A percentile compares a stretch with the other conserved stretches of the same genome.
Conservation (phyloP, 108 stramenopile genomes). For the Fragilaria crotonensis region DNA sequence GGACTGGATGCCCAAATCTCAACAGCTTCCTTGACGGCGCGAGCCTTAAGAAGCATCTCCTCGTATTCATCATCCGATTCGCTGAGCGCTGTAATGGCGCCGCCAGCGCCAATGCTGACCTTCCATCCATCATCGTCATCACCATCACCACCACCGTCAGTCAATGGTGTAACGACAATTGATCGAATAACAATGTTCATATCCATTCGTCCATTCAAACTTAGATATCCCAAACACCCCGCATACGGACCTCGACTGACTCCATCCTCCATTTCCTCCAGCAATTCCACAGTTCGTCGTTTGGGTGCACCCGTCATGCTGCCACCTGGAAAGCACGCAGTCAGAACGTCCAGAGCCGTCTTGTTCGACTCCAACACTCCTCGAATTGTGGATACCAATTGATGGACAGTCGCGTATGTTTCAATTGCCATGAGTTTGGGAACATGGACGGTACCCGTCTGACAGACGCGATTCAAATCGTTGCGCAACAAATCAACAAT, state of each 20-base stretch:
- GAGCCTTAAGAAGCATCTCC: conserved; percentile 89
- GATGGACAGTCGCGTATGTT: conserved; percentile 94
- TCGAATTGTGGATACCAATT: conserved; percentile 89
- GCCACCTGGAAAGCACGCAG: conserved; percentile 93
- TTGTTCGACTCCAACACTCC: conserved; percentile 42
- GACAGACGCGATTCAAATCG: conserved; percentile 88
- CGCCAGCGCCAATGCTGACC: conserved; percentile 87
- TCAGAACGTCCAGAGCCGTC: conserved; percentile 74
- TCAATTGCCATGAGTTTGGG: conserved; percentile 92
- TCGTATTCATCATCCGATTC: conserved; percentile 86
- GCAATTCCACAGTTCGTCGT: conserved; percentile 85
- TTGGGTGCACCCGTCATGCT: conserved; percentile 99
- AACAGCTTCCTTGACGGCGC: conserved; percentile 59
- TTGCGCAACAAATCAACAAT: conserved; percentile 96
- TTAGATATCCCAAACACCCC: conserved; percentile 87
- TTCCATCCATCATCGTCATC: conserved; percentile 28
- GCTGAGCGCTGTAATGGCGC: conserved; percentile 91
- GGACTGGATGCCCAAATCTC: conserved; percentile 45
- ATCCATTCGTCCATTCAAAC: conserved; percentile 74
- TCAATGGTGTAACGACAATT: conserved; percentile 65
- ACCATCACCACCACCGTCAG: conserved; percentile 1
- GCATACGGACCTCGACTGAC: conserved; percentile 85
- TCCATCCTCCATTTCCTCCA: conserved; percentile 74
- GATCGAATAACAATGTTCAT: conserved; percentile 96
- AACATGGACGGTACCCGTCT: conserved; percentile 84